These are phyloP conservation scores for Coniochaeta sp. DNA, from an alignment of 2,329 filamentous ascomycete species.

Conservation along the genomic window DNA sequence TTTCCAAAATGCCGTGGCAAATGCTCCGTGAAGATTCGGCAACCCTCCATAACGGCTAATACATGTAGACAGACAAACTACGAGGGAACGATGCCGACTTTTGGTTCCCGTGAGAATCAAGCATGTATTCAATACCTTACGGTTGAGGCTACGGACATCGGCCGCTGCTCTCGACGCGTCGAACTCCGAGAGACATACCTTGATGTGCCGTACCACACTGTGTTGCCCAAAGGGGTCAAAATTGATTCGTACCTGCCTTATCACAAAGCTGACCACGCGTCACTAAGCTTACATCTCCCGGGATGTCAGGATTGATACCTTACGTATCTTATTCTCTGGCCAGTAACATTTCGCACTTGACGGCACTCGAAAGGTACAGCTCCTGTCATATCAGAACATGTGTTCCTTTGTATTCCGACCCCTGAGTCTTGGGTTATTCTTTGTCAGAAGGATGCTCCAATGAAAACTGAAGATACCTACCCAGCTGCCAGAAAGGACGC, in stretches of 20 bases:
- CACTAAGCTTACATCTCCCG: neutral
- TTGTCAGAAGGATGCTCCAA: neutral
- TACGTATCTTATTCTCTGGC: too few species aligned
- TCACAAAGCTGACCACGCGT: neutral
- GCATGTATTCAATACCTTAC: too few species aligned
- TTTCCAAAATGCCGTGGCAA: too few species aligned
- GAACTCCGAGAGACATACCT: too few species aligned
- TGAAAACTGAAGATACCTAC: neutral
- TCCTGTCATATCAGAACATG: too few species aligned
- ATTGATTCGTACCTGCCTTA: neutral
- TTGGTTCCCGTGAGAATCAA: neutral
- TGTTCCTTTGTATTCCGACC: neutral
- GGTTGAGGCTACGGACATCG: neutral
- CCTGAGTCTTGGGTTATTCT: neutral
- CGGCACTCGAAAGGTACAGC: too few species aligned
- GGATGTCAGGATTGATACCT: neutral
- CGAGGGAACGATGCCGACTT: neutral
- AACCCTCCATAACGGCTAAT: too few species aligned
- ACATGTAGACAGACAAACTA: neutral
- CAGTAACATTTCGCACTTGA: too few species aligned
- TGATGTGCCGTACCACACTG: too few species aligned
- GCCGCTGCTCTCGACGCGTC: neutral
- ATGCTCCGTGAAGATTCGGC: too few species aligned
- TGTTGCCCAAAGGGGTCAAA: too few species aligned
- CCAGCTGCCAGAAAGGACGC: neutral